A percentile compares a stretch with the other conserved stretches of the same genome.
These are phyloP conservation scores for Iberis pinnata DNA, from an alignment of 345 rosid species.

Conservation along the genomic window DNA sequence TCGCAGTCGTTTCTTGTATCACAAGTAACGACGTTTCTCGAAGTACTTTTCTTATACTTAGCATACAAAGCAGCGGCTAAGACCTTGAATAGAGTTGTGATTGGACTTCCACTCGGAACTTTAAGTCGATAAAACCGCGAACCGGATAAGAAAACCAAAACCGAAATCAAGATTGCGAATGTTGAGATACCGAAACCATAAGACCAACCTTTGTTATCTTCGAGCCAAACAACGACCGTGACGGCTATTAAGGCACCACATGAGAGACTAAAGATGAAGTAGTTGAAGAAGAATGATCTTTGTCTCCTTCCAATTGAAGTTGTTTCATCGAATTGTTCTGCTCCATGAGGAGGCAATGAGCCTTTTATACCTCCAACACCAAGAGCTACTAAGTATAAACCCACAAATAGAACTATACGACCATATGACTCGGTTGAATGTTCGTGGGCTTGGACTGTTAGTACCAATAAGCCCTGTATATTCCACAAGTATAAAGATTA, in stretches of 20 bases:
- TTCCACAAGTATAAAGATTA: neutral
- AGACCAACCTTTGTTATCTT: constrained; percentile 91
- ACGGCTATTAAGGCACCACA: constrained; percentile 85
- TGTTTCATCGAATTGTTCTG: constrained; percentile 83
- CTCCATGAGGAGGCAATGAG: constrained; percentile 86
- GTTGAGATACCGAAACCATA: constrained; percentile 82
- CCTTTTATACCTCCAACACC: constrained; percentile 97
- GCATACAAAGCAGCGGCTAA: constrained; percentile 44
- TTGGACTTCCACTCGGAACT: constrained; percentile 68
- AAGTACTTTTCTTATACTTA: constrained; percentile 28
- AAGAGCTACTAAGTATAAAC: constrained; percentile 76
- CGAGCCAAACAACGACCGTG: constrained; percentile 86
- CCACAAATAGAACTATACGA: constrained; percentile 51
- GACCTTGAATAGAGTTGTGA: constrained; percentile 72
- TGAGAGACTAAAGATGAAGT: constrained; percentile 73
- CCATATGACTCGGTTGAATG: constrained; percentile 46
- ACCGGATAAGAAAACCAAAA: constrained; percentile 65
- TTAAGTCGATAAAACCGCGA: constrained; percentile 59
- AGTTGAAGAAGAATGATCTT: constrained; percentile 79
- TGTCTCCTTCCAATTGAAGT: constrained; percentile 66
- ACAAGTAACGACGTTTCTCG: constrained; percentile 38
- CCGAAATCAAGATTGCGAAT: constrained; percentile 56
- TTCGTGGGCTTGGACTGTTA: constrained; percentile 47
- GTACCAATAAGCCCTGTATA: constrained; percentile 31
- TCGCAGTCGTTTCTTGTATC: constrained; percentile 32